Conservation (phyloP, 2,329 filamentous ascomycete genomes). For the Aspergillus novoparasiticus region DNA sequence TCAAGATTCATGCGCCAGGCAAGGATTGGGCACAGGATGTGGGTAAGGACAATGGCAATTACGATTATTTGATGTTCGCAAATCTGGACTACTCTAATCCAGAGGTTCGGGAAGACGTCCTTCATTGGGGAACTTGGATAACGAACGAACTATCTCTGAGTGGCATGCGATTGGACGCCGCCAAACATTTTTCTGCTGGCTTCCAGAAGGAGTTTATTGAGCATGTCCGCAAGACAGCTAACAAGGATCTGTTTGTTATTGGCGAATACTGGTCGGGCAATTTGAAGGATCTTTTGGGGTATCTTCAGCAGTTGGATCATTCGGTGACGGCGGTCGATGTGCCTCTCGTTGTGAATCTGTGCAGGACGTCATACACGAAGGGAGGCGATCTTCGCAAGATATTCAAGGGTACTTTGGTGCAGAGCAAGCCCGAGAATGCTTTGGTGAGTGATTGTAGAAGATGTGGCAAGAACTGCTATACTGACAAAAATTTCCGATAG, state of each 20-base stretch:
- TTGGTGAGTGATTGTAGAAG: slow-evolving; percentile 45
- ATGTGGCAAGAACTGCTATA: neutral
- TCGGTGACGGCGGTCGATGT: slow-evolving; percentile 68
- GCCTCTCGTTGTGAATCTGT: slow-evolving; percentile 70
- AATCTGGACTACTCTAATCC: slow-evolving; percentile 67
- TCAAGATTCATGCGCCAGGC: slow-evolving; percentile 57
- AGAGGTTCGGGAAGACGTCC: slow-evolving; percentile 66
- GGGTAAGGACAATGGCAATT: slow-evolving; percentile 67
- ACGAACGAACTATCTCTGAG: slow-evolving; percentile 61
- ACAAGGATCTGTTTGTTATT: slow-evolving; percentile 63
- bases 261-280: slow-evolving; percentile 71
- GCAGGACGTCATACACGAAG: slow-evolving; percentile 57
- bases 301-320: slow-evolving; percentile 60
- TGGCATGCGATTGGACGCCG: slow-evolving; percentile 71
- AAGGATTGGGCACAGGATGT: slow-evolving; percentile 67
- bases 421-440: slow-evolving; percentile 57
- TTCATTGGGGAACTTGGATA: slow-evolving; percentile 71
- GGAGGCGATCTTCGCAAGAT: slow-evolving; percentile 63
- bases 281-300: slow-evolving; percentile 57
- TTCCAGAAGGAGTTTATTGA: slow-evolving; percentile 67
- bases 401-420: slow-evolving; percentile 63
- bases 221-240: slow-evolving; percentile 55
- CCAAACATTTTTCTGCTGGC: slow-evolving; percentile 69
- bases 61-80: slow-evolving; percentile 70
- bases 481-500: slow-evolving; percentile 44